Base-by-base conservation (phyloP, 768 basidiomycete genomes). In the Phlebiopsis flavidoalba region DNA sequence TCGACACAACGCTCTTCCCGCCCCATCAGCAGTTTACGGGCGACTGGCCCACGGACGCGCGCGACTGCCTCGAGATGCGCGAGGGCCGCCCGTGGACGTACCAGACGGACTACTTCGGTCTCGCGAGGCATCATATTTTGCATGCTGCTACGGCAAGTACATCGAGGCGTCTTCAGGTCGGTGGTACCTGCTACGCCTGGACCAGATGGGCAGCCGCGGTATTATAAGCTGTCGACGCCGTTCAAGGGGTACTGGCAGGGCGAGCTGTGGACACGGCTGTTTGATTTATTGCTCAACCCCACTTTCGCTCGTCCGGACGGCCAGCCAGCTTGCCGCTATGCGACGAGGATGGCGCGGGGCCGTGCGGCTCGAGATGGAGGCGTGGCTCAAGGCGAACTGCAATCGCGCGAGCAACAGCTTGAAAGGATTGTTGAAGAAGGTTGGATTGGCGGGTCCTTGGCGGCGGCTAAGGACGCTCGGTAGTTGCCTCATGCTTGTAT, bases 71-170 rank as follows among this genome's bases (percentile, higher is more conserved):
- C 60, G 95, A 98, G 78, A 87, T 96, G 67, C 84, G 91, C 53
- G 86, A 93, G 71, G 81, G 83, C 24, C 77, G 80, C 53, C 83
- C 92, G 3, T 99, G 96, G 97, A 95, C 89, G 60, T 97, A 85
- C 75, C 91, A 99, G 74, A 86, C 93, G 3, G 97, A 99, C 72
- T 99, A 99, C 73, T 93, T 86, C 70, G 97, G 97, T n/a, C 83
- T 98, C 19, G 94, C 93, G 0, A n/a, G 88, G 94, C 49, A 89
- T 98, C 67, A 83, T 95, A 37, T 97, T 93, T 74, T 97, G 93
- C 78, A 87, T 98, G 86, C 83, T 99, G 33, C n/a, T 98, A 94
- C 69, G 95, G 95, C 24, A 96, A 93, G 74, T 96, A 98, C 76
- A 92, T 99, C 72, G 87, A 94, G 69, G 84, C 84, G 12, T 80